Conservation (phyloP, 2,329 filamentous ascomycete genomes). For the Phaeosphaeriaceae sp. region DNA sequence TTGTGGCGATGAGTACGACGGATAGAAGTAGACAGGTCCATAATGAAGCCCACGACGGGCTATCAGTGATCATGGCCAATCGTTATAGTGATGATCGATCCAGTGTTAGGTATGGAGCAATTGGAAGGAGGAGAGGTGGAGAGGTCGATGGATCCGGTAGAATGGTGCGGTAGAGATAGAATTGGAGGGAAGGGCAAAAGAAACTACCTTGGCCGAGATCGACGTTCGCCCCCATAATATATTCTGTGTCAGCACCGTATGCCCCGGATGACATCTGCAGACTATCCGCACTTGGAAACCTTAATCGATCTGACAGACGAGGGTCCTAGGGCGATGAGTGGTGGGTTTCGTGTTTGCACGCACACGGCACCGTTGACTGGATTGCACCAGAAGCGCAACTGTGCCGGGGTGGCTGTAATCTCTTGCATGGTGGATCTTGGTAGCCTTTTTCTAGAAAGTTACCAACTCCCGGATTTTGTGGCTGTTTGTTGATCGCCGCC, state of each 20-base stretch:
- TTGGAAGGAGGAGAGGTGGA: too few species aligned
- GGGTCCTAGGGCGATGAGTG: not conserved
- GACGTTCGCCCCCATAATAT: not conserved
- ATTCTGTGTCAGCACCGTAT: not conserved
- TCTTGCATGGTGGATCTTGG: not conserved
- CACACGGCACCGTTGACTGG: too few species aligned
- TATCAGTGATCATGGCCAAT: not conserved
- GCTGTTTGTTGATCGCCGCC: not conserved
- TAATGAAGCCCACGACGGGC: conserved; percentile 14
- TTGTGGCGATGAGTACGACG: conserved; percentile 13
- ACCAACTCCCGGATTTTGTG: not conserved
- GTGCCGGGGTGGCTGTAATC: not conserved
- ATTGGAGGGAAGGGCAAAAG: too few species aligned
- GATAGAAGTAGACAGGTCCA: conserved; percentile 24
- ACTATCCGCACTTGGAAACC: not conserved
- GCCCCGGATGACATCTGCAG: not conserved
- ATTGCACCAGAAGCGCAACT: too few species aligned
- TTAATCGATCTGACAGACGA: not conserved
- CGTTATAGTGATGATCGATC: too few species aligned
- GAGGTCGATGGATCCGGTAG: too few species aligned
- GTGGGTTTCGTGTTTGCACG: too few species aligned
- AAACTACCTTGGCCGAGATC: not conserved
- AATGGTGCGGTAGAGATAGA: too few species aligned
- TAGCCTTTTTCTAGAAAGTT: not conserved
- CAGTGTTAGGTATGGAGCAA: too few species aligned